Base-by-base conservation (phyloP, 345 rosid genomes). In the Orychophragmus violaceus region DNA sequence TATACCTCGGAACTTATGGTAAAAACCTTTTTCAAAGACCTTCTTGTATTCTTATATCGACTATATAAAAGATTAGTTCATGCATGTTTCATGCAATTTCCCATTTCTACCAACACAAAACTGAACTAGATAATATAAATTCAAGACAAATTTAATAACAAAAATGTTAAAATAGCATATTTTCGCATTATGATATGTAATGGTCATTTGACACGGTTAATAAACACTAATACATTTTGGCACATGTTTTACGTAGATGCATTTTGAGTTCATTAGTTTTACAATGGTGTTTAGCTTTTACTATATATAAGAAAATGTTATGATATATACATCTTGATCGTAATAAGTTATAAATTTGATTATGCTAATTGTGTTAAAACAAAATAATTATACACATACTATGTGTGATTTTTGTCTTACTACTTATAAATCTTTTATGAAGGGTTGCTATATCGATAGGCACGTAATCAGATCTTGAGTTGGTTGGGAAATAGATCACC, bases 1-100 rank as follows among this genome's bases (percentile, higher is more conserved):
- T 87, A 42, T 85, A 87, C 59, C 88, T 87, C 19, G 88, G 90
- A 27, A 85, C 86, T 64, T 85, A 83, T 69, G 70, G 89, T 87
- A 70, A n/a, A n/a, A n/a, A 70, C 46, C 74, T 44, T 35, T 17
- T 44, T 49, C n/a, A n/a, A n/a, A 69, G 18, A 14, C 33, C 30
- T 8, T n/a, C 23, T 55, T 21, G 8, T 9, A 6, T 42, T 8
- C 16, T 61, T 5, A 14, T n/a, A 7, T 9, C 13, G 51, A 19
- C 51, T 9, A 45, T 13, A 45, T 8, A 28, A 27, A 39, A 33
- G 8, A 59, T 28, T 18, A 11, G 11, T 9, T 14, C 19, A 52
- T 37, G 18, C 27, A 52, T 37, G 18, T 18, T 41, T 52, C 52
- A 13, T 37, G 49, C 41, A 37, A 1, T 52, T 18, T 29, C 3